These are phyloP conservation scores for Cryptosporidium meleagridis DNA, from an alignment of 169 alveolate species.

Conservation along the genomic window DNA sequence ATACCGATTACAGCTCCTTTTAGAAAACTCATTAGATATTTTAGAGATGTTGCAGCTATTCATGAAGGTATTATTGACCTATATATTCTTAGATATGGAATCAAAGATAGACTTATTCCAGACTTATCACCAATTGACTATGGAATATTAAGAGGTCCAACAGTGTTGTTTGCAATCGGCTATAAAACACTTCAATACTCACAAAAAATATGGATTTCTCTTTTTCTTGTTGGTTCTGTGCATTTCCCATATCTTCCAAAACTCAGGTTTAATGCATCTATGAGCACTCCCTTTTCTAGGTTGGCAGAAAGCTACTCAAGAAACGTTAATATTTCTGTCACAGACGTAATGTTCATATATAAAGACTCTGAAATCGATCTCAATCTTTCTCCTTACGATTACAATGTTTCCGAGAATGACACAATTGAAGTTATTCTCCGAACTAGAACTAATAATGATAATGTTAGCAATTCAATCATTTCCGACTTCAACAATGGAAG, in stretches of 20 bases:
- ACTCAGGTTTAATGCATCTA: constrained; percentile 77
- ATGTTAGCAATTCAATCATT: neutral
- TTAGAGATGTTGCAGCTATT: constrained; percentile 69
- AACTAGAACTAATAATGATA: constrained; percentile 1
- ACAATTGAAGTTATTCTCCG: constrained; percentile 60
- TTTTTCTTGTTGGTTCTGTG: constrained; percentile 75
- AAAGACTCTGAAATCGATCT: constrained; percentile 62
- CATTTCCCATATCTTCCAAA: constrained; percentile 76
- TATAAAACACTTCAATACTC: constrained; percentile 76
- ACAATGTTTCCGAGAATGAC: constrained; percentile 65
- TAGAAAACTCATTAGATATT: constrained; percentile 76
- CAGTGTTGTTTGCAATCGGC: constrained; percentile 72
- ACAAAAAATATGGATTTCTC: constrained; percentile 77
- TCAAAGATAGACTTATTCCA: constrained; percentile 59
- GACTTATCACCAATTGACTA: constrained; percentile 77
- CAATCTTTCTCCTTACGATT: constrained; percentile 55
- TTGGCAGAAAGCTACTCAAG: constrained; percentile 79
- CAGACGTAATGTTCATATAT: constrained; percentile 38
- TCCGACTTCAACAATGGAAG: neutral
- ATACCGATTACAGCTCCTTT: constrained; percentile 56
- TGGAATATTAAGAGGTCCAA: constrained; percentile 76
- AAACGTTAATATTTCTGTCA: constrained; percentile 72
- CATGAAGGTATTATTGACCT: constrained; percentile 75
- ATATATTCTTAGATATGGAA: constrained; percentile 55
- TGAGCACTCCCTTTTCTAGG: constrained; percentile 79